These are phyloP conservation scores for Backusella liffmaniae DNA, from an alignment of 192 early-diverging fungal species.

Conservation along the genomic window DNA sequence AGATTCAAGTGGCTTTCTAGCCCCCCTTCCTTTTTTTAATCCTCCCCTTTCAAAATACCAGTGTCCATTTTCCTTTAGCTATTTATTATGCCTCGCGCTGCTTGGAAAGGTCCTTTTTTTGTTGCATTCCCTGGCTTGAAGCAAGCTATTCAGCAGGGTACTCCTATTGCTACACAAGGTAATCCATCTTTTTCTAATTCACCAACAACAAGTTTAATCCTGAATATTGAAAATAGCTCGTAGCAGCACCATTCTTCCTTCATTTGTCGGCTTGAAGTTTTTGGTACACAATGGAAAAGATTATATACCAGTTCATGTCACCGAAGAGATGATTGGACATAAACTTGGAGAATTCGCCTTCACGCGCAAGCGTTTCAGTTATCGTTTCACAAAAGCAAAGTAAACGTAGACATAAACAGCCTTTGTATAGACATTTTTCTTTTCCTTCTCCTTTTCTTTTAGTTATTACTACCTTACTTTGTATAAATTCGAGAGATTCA, in stretches of 20 bases:
- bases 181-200: not conserved
- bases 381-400: constrained; percentile 75
- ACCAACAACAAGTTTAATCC: not conserved
- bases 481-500: not conserved
- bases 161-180: constrained; percentile 54
- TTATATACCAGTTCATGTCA: constrained; percentile 79
- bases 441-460: not conserved
- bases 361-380: constrained; percentile 83
- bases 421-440: not conserved
- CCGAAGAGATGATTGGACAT: constrained; percentile 92
- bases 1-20: constrained; percentile 3
- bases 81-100: constrained; percentile 58
- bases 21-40: constrained; percentile 16
- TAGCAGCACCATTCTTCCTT: constrained; percentile 86
- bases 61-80: not conserved
- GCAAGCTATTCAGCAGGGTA: constrained; percentile 57
- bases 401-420: constrained; percentile 49
- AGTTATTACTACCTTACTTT: not conserved
- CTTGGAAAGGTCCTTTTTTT: constrained; percentile 67
- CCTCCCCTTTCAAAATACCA: not conserved
- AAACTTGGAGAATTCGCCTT: constrained; percentile 94
- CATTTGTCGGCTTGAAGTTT: constrained; percentile 85
- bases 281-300: constrained; percentile 93
- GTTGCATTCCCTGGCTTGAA: constrained; percentile 58
- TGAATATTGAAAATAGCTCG: constrained; percentile 56